Conservation (phyloP, 1,284 basidiomycete genomes). For the Boletus smithii region DNA sequence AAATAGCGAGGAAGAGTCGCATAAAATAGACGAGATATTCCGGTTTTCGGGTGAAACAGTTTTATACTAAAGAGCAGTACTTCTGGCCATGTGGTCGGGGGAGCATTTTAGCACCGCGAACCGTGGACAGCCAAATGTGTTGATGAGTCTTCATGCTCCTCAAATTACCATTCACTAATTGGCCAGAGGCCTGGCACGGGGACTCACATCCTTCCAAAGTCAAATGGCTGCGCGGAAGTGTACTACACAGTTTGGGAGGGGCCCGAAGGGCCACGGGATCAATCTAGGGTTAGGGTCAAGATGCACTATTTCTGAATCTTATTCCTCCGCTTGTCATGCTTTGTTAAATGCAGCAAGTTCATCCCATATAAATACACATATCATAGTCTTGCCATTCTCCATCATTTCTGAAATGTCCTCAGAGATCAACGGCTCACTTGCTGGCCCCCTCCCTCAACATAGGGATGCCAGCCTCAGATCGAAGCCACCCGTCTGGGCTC, state of each 20-base stretch:
- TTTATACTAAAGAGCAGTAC: too few species aligned
- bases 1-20: too few species aligned
- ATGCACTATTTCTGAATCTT: not conserved
- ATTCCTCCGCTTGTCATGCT: not conserved
- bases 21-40: too few species aligned
- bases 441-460: constrained; percentile 20
- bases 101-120: too few species aligned
- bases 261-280: not conserved
- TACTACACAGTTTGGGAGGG: too few species aligned
- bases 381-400: not conserved
- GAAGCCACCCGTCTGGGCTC: constrained; percentile 62
- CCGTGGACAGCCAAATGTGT: not conserved
- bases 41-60: too few species aligned
- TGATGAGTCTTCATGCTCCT: not conserved
- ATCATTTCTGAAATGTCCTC: constrained; percentile 20
- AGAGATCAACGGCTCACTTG: constrained; percentile 8
- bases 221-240: too few species aligned
- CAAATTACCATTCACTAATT: constrained; percentile 12
- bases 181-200: constrained; percentile 4
- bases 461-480: constrained; percentile 1
- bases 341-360: not conserved
- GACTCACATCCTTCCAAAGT: too few species aligned
- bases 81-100: too few species aligned
- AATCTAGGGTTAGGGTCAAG: constrained; percentile 16
- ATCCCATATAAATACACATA: constrained; percentile 16